These are phyloP conservation scores for Cornus suecica DNA, from an alignment of 148 eudicot species.

Conservation along the genomic window DNA sequence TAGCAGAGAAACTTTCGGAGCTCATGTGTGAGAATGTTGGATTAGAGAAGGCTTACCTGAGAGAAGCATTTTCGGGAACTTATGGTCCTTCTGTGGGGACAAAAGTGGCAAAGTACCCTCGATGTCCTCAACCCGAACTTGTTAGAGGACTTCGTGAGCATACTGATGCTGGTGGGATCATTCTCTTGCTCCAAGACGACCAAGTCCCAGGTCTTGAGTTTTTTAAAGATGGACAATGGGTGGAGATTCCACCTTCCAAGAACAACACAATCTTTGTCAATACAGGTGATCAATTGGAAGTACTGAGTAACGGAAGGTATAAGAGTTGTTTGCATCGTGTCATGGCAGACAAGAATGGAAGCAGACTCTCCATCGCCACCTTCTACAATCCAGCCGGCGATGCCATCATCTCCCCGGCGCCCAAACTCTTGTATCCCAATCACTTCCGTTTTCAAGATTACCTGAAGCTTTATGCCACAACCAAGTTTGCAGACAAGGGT, in stretches of 20 bases:
- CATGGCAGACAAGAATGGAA: conserved; percentile 59
- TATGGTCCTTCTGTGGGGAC: conserved; percentile 69
- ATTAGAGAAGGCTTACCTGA: conserved; percentile 45
- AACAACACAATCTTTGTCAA: conserved; percentile 72
- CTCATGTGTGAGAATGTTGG: conserved; percentile 80
- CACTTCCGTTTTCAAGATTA: conserved; percentile 55
- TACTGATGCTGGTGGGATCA: conserved; percentile 90
- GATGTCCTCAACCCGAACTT: conserved; percentile 67
- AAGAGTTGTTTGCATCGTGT: conserved; percentile 73
- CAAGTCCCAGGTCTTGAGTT: conserved; percentile 87
- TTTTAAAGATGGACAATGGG: conserved; percentile 68
- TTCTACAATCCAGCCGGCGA: conserved; percentile 82
- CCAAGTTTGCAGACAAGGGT: conserved; percentile 71
- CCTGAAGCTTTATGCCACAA: conserved; percentile 50
- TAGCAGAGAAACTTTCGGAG: conserved; percentile 67
- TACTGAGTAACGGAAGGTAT: conserved; percentile 67
- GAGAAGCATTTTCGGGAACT: conserved; percentile 53
- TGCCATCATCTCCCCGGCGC: conserved; percentile 60
- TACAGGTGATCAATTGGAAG: conserved; percentile 79
- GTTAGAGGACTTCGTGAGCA: conserved; percentile 83
- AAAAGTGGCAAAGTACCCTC: conserved; percentile 79
- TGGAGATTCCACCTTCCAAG: conserved; percentile 69
- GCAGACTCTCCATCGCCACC: conserved; percentile 77
- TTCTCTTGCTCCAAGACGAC: conserved; percentile 81
- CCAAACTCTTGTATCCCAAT: conserved; percentile 51